phyloP scores from a whole-genome alignment of 108 stramenopile genomes.

The Nitzschia inconspicua region DNA sequence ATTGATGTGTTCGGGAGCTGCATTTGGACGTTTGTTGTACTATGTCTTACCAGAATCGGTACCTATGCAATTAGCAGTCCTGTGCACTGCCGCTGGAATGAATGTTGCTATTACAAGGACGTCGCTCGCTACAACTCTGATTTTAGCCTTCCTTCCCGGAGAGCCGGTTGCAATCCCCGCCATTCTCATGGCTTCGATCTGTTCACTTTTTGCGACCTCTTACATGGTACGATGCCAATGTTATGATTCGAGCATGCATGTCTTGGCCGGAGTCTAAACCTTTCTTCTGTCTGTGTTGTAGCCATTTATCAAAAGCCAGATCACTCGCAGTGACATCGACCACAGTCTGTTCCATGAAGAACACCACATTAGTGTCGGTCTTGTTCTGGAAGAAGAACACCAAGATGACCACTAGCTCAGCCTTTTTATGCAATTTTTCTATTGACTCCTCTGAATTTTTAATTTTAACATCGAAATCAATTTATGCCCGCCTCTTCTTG shows the following conservation, averaged over 20 bases:
- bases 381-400: constrained; percentile 4
- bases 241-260: neutral
- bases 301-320: constrained; percentile 59
- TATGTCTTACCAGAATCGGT: constrained; percentile 35
- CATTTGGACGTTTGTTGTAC: constrained; percentile 49
- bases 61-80: constrained; percentile 30
- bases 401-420: no score
- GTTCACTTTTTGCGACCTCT: constrained; percentile 49
- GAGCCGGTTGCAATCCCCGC: constrained; percentile 50
- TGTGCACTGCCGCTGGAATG: constrained; percentile 59
- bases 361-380: constrained; percentile 3
- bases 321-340: constrained; percentile 54
- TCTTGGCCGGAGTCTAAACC: no score
- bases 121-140: constrained; percentile 49
- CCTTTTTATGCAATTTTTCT: no score
- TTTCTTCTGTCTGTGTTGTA: neutral
- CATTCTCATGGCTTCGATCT: constrained; percentile 49
- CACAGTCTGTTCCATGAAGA: constrained; percentile 37
- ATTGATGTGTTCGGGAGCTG: constrained; percentile 52
- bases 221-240: constrained; percentile 32
- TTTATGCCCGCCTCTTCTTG: constrained; percentile 32
- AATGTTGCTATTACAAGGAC: constrained; percentile 73
- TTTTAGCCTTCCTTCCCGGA: constrained; percentile 49
- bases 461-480: no score
- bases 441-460: no score